These are phyloP conservation scores for Mollisia scopiformis DNA, from an alignment of 2,329 filamentous ascomycete species.

Conservation along the genomic window DNA sequence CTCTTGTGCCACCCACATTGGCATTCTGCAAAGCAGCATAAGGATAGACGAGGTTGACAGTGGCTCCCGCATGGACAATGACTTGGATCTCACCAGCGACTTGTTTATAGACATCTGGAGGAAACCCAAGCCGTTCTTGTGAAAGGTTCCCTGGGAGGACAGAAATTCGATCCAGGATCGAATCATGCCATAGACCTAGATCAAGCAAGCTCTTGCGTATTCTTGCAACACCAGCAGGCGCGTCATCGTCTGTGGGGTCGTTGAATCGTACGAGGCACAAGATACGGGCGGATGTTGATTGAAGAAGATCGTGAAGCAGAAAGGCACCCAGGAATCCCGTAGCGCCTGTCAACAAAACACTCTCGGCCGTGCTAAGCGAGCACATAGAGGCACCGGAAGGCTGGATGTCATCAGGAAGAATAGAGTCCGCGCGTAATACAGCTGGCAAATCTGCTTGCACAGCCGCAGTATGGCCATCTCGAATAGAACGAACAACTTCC, in stretches of 20 bases:
- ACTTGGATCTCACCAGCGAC: conserved; percentile 69
- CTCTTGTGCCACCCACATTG: conserved; percentile 79
- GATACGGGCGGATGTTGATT: conserved; percentile 54
- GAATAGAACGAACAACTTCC: conserved; percentile 68
- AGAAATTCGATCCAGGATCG: conserved; percentile 77
- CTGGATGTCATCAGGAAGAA: conserved; percentile 70
- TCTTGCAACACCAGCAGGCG: conserved; percentile 69
- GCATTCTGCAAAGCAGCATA: conserved; percentile 75
- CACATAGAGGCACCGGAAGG: conserved; percentile 49
- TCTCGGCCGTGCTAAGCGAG: conserved; percentile 43
- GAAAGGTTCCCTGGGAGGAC: conserved; percentile 75
- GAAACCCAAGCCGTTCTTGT: conserved; percentile 68
- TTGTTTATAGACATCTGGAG: conserved; percentile 65
- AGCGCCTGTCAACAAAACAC: conserved; percentile 81
- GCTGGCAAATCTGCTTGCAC: conserved; percentile 76
- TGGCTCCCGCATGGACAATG: conserved; percentile 77
- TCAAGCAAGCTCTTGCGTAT: conserved; percentile 79
- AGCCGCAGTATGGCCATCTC: conserved; percentile 73
- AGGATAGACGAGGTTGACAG: conserved; percentile 80
- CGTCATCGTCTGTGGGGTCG: conserved; percentile 66
- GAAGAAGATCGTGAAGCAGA: conserved; percentile 73
- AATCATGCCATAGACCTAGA: conserved; percentile 76
- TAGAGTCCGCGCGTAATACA: conserved; percentile 67
- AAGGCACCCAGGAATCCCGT: conserved; percentile 89
- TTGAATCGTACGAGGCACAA: conserved; percentile 77